These are phyloP conservation scores for Hymenoscyphus fructigenus DNA, from an alignment of 2,329 filamentous ascomycete species.

Conservation along the genomic window DNA sequence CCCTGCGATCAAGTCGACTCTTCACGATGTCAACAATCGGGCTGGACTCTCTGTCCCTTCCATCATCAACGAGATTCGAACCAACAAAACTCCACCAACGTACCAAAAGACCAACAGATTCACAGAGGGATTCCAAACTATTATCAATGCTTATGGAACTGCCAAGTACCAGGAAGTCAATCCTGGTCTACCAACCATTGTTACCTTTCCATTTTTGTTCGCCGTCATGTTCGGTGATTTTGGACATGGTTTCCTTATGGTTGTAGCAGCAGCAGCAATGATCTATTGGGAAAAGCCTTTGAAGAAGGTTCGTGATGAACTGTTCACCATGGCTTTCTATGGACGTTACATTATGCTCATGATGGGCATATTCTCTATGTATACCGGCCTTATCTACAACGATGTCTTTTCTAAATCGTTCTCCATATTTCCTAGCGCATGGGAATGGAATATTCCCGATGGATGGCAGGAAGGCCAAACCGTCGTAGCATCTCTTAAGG, in stretches of 20 bases:
- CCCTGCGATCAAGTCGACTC: constrained; percentile 82
- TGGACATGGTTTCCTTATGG: constrained; percentile 89
- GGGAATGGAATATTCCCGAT: constrained; percentile 67
- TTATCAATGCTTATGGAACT: constrained; percentile 97
- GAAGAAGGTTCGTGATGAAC: constrained; percentile 88
- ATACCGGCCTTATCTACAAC: constrained; percentile 96
- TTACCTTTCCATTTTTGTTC: constrained; percentile 99
- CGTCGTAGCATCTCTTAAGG: constrained; percentile 65
- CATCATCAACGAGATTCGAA: constrained; percentile 96
- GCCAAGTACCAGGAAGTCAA: constrained; percentile 98
- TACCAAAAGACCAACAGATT: constrained; percentile 99
- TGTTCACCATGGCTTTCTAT: constrained; percentile 98
- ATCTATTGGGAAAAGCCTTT: constrained; percentile 94
- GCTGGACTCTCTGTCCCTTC: constrained; percentile 96
- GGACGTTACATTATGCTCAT: constrained; percentile 97
- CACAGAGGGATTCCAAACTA: constrained; percentile 96
- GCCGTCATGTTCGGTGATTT: constrained; percentile 99
- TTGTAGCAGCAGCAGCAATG: constrained; percentile 80
- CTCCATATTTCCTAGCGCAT: constrained; percentile 84
- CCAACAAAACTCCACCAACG: constrained; percentile 95
- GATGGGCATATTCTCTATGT: constrained; percentile 97
- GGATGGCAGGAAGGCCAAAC: constrained; percentile 64
- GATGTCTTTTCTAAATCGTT: constrained; percentile 94
- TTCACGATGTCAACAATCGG: constrained; percentile 95
- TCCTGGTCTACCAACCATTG: constrained; percentile 88